A percentile compares a stretch with the other conserved stretches of the same genome.
phyloP scores from a whole-genome alignment of 805 yeast species.

The Hanseniaspora osmophila region DNA sequence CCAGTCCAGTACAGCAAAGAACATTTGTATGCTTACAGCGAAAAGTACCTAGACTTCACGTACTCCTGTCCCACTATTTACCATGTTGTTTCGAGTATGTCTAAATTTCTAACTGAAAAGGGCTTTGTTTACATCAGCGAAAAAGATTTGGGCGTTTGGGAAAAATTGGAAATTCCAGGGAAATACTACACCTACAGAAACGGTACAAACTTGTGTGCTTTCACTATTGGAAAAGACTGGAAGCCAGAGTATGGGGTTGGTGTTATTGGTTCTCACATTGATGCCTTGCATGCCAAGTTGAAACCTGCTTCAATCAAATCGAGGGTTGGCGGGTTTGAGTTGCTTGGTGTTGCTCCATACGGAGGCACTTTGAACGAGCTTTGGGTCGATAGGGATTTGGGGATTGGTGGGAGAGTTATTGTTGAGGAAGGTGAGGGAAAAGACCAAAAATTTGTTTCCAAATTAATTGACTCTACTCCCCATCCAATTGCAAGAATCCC shows the following conservation, averaged over 20 bases:
- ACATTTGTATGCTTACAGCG: conserved; percentile 21
- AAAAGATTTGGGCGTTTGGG: conserved; percentile 28
- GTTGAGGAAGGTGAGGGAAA: conserved; percentile 31
- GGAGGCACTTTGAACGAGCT: conserved; percentile 51
- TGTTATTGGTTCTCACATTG: conserved; percentile 61
- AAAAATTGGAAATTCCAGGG: conserved; percentile 26
- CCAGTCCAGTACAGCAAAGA: conserved; percentile 5
- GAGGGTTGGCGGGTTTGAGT: conserved; percentile 57
- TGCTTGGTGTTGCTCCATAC: conserved; percentile 75
- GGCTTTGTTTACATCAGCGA: conserved; percentile 61
- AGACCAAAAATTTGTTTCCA: conserved; percentile 24
- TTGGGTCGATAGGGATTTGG: conserved; percentile 82
- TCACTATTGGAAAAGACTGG: conserved; percentile 56
- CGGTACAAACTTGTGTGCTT: conserved; percentile 56
- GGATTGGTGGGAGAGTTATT: conserved; percentile 61
- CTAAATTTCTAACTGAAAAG: conserved; percentile 32
- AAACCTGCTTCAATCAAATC: conserved; percentile 57
- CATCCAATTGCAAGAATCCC: conserved; percentile 71
- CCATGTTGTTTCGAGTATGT: conserved; percentile 49
- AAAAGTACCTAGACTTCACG: conserved; percentile 58
- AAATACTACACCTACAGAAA: conserved; percentile 55
- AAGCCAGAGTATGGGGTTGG: conserved; percentile 52
- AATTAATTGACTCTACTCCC: conserved; percentile 44
- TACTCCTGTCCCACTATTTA: conserved; percentile 59
- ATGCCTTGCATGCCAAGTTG: conserved; percentile 51